A percentile compares a stretch with the other conserved stretches of the same genome.
Evolutionary conservation across 352 stramenopile genomes (phyloP).

Genomic region (Salisapilia sapeloensis): DNA sequence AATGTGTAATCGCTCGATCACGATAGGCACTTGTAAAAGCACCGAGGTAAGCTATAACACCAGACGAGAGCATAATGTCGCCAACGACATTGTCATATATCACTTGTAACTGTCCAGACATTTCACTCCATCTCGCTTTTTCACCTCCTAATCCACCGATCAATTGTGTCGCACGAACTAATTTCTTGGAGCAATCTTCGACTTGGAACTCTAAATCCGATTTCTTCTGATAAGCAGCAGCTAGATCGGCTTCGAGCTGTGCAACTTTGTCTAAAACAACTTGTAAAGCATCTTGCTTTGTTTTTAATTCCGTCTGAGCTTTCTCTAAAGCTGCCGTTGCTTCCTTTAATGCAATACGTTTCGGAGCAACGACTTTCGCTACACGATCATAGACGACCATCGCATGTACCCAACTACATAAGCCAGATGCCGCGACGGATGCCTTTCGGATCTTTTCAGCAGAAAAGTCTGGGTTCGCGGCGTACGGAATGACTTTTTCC

Average conservation of each 20-base stretch:
- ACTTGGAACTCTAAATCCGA: constrained; percentile 81
- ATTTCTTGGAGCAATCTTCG: constrained; percentile 86
- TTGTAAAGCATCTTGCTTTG: constrained; percentile 84
- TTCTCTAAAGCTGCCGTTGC: constrained; percentile 76
- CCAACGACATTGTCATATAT: constrained; percentile 86
- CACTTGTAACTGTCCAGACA: constrained; percentile 67
- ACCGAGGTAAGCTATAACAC: constrained; percentile 90
- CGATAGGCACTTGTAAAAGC: constrained; percentile 86
- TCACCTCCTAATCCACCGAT: constrained; percentile 89
- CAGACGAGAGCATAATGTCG: constrained; percentile 87
- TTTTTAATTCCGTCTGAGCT: constrained; percentile 71
- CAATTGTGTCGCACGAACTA: constrained; percentile 83
- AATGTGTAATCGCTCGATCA: constrained; percentile 77
- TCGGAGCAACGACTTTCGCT: constrained; percentile 86
- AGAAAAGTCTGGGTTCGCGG: constrained; percentile 82
- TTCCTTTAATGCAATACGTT: constrained; percentile 83
- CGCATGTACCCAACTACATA: constrained; percentile 92
- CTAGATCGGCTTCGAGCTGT: constrained; percentile 74
- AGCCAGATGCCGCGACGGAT: constrained; percentile 84
- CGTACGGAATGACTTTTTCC: constrained; percentile 77
- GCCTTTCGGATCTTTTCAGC: constrained; percentile 90
- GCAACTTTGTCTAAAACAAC: constrained; percentile 87
- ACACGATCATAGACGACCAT: constrained; percentile 94
- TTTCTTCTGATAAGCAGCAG: constrained; percentile 88
- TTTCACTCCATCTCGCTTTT: constrained; percentile 85